phyloP scores from a whole-genome alignment of 805 yeast species.

The Ogataea populi-albae region DNA sequence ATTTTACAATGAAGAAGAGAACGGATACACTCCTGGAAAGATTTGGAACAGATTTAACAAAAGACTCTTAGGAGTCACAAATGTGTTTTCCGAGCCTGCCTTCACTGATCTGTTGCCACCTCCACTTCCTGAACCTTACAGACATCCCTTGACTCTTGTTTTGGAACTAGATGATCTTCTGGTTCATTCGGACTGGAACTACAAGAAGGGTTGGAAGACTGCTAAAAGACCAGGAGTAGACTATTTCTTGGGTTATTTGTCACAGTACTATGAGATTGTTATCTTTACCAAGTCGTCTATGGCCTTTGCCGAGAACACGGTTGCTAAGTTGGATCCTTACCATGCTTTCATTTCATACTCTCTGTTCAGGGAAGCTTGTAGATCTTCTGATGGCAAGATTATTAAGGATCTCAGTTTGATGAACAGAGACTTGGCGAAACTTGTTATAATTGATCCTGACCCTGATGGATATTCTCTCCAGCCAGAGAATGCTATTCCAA shows the following conservation, averaged over 20 bases:
- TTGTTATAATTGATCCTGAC: conserved; percentile 75
- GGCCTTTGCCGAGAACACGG: conserved; percentile 81
- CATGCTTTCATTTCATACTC: conserved; percentile 86
- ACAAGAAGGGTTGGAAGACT: conserved; percentile 94
- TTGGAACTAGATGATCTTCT: conserved; percentile 85
- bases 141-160: conserved; percentile 89
- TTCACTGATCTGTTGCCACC: conserved; percentile 92
- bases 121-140: conserved; percentile 83
- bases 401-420: conserved; percentile 86
- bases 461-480: conserved; percentile 72
- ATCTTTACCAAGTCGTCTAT: conserved; percentile 81
- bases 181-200: conserved; percentile 89
- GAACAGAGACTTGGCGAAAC: conserved; percentile 86
- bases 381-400: conserved; percentile 82
- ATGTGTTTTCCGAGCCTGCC: conserved; percentile 89
- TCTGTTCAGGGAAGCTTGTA: conserved; percentile 85
- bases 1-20: conserved; percentile 42
- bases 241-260: conserved; percentile 89
- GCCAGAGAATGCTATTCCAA: conserved; percentile 90
- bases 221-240: conserved; percentile 99
- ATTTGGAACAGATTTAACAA: conserved; percentile 68
- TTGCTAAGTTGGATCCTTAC: conserved; percentile 88
- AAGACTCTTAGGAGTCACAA: conserved; percentile 72
- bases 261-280: conserved; percentile 95
- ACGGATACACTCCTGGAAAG: conserved; percentile 65